Evolutionary conservation across 1,284 basidiomycete species (phyloP), one percentile per base, ranked within the genome.

Genomic region (Cryptococcus depauperatus): DNA sequence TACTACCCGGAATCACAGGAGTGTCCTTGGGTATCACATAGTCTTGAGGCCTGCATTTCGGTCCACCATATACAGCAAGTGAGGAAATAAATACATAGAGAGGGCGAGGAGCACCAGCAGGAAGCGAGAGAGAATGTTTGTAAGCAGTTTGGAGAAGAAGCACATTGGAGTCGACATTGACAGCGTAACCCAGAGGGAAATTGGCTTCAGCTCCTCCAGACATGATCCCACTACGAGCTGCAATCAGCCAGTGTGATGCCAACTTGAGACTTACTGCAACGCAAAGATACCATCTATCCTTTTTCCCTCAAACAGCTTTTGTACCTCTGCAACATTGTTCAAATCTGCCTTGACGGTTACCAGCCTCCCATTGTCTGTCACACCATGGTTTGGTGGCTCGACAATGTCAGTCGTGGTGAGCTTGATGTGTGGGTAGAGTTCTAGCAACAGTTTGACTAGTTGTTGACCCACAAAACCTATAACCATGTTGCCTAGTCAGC

Each of bases 191-290:
- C 3, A 80, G 64, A 35, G 79, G 77, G 57, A 82, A 81, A 58
- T 80, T 75, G 48, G 78, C 77, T 61, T 83, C 81, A 14, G 78
- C 75, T 16, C 79, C 79, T 19, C 79, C 77, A n/a, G 78, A 80
- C 81, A 82, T 81, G 62, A 80, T 79, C 1, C 80, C 80, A 55
- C 67, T 71, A 33, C 22, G 6, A 29, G 37, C 22, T 32, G 6
- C 22, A 18, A 35, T 40, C n/a, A n/a, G 30, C 16, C 22, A 4
- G 35, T 11, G n/a, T 40, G 25, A 11, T n/a, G 38, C 16, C 21
- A n/a, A 16, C 16, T 5, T 10, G 21, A 19, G 1, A 62, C 66
- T 52, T 41, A 70, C 69, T 69, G 67, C 4, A 71, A 47, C 8
- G 69, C 70, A 51, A 66, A 70, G 0, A 71, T 54, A 7, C 64